phyloP scores from a whole-genome alignment of 2,329 filamentous ascomycete species.

The Pseudogymnoascus sp. region DNA sequence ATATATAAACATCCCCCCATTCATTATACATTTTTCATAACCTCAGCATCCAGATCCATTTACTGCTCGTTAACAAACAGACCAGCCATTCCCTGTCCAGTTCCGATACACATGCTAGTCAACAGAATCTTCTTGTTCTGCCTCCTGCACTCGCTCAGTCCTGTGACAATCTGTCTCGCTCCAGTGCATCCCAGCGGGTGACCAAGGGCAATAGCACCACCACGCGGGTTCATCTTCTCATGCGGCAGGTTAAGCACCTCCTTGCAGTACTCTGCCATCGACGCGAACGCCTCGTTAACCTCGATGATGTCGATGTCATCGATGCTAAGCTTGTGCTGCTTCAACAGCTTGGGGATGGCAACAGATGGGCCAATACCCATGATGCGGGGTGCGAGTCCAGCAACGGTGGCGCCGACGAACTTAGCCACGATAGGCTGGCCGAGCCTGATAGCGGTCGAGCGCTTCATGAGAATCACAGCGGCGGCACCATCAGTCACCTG shows the following conservation, averaged over 20 bases:
- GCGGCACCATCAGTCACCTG: constrained; percentile 94
- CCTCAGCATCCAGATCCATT: background rate
- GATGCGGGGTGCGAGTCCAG: constrained; percentile 83
- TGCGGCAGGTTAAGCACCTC: constrained; percentile 62
- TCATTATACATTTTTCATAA: constrained; percentile 4
- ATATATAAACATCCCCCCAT: background rate
- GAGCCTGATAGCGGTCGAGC: constrained; percentile 75
- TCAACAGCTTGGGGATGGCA: constrained; percentile 73
- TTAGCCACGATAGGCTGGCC: constrained; percentile 90
- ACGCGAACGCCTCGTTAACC: constrained; percentile 96
- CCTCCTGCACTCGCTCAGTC: constrained; percentile 73
- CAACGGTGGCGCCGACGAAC: constrained; percentile 84
- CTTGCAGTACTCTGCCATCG: constrained; percentile 92
- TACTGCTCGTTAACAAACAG: constrained; percentile 53
- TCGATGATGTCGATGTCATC: constrained; percentile 85
- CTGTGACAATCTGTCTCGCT: constrained; percentile 76
- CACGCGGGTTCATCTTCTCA: constrained; percentile 71
- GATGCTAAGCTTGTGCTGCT: constrained; percentile 66
- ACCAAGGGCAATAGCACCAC: constrained; percentile 74
- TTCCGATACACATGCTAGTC: constrained; percentile 81
- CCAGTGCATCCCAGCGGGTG: constrained; percentile 77
- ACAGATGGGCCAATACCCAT: constrained; percentile 87
- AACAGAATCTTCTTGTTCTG: constrained; percentile 84
- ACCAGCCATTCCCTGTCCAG: constrained; percentile 60
- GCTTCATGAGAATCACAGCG: constrained; percentile 87